A percentile compares a stretch with the other conserved stretches of the same genome.
phyloP scores from a whole-genome alignment of 2,329 filamentous ascomycete species.

The Fusarium marasasianum region DNA sequence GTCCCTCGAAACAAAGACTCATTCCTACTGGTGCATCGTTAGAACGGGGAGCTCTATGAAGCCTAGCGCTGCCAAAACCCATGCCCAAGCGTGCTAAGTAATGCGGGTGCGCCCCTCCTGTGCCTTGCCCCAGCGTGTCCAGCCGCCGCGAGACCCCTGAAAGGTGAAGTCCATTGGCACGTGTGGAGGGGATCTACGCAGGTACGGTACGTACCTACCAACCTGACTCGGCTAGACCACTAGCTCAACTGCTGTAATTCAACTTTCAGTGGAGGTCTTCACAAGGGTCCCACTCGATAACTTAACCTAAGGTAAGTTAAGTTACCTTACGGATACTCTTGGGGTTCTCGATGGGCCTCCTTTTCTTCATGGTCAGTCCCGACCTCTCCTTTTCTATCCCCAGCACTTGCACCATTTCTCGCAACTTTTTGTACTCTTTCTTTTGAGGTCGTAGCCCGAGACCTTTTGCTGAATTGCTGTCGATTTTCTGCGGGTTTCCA shows the following conservation, averaged over 20 bases:
- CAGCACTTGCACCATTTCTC: slow-evolving; percentile 14
- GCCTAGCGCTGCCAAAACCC: slow-evolving; percentile 23
- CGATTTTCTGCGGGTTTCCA: slow-evolving; percentile 9
- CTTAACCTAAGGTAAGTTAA: slow-evolving; percentile 12
- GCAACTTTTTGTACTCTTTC: not conserved
- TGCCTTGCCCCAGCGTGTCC: slow-evolving; percentile 16
- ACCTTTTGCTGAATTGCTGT: slow-evolving; percentile 8
- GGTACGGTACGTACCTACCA: slow-evolving; percentile 16
- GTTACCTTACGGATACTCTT: not conserved
- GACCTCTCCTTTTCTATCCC: slow-evolving; percentile 35
- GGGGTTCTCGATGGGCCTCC: slow-evolving; percentile 39
- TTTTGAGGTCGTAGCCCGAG: not conserved
- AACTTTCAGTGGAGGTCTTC: slow-evolving; percentile 32
- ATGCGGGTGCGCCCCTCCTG: slow-evolving; percentile 26
- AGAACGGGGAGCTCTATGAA: not conserved
- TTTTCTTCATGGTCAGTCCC: slow-evolving; percentile 36
- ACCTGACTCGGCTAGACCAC: slow-evolving; percentile 18
- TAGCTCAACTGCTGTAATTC: slow-evolving; percentile 28
- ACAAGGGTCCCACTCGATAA: slow-evolving; percentile 31
- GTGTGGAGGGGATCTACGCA: slow-evolving; percentile 15
- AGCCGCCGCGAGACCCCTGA: slow-evolving; percentile 23
- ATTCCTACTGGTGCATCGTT: slow-evolving; percentile 20
- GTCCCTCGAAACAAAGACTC: slow-evolving; percentile 12
- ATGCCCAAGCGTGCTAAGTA: slow-evolving; percentile 10
- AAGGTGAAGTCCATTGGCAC: not conserved